These are phyloP conservation scores for Fusarium metavorans DNA, from an alignment of 2,329 filamentous ascomycete genomes.

Conservation along the genomic window DNA sequence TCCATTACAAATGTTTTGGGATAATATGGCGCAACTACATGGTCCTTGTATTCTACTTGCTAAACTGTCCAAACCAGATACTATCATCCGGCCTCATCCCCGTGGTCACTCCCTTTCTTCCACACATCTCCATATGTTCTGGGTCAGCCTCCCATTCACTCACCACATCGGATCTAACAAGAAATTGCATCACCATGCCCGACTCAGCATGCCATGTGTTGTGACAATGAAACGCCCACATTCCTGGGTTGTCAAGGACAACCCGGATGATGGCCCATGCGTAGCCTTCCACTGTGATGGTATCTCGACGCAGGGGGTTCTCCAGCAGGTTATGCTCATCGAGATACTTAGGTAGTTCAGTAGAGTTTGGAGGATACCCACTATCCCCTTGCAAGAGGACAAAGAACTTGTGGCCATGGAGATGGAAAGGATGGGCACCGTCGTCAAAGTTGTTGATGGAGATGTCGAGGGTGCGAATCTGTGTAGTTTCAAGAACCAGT, in stretches of 20 bases:
- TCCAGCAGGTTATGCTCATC: conserved; percentile 36
- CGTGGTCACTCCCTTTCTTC: conserved; percentile 42
- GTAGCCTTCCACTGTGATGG: conserved; percentile 64
- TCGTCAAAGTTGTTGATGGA: conserved; percentile 72
- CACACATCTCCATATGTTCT: conserved; percentile 45
- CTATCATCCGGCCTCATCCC: conserved; percentile 51
- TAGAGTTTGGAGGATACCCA: conserved; percentile 50
- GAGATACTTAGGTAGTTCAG: conserved; percentile 43
- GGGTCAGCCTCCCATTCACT: conserved; percentile 41
- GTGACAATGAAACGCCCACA: conserved; percentile 71
- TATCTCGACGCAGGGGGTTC: conserved; percentile 55
- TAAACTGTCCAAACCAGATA: conserved; percentile 52
- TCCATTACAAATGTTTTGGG: no score
- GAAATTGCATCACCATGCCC: conserved; percentile 70
- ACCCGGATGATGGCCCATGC: conserved; percentile 68
- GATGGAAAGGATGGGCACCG: conserved; percentile 59
- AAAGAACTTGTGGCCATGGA: conserved; percentile 72
- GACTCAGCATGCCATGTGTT: conserved; percentile 70
- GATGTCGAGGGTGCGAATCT: conserved; percentile 66
- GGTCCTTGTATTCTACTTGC: background rate
- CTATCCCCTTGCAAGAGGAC: conserved; percentile 50
- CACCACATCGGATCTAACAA: conserved; percentile 48
- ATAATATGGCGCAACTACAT: background rate
- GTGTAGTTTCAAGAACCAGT: conserved; percentile 62
- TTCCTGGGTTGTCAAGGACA: conserved; percentile 67